Evolutionary conservation across 805 yeast species (phyloP).

Genomic region (Candida methanosorbosa): DNA sequence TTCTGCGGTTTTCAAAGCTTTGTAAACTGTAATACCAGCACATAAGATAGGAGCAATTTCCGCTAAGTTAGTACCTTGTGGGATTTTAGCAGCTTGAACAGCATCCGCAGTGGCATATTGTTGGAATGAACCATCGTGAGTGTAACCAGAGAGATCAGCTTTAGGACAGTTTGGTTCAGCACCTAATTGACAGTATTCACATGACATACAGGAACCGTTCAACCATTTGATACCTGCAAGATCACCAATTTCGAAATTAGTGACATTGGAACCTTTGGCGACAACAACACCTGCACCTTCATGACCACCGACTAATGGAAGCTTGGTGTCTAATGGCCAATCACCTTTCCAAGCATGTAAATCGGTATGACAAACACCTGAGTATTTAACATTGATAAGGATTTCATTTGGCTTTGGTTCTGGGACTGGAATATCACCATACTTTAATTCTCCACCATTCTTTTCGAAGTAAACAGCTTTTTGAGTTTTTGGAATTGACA

Average conservation of each 20-base stretch:
- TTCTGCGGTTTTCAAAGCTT: conserved; percentile 76
- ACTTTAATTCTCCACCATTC: conserved; percentile 53
- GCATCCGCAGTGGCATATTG: conserved; percentile 88
- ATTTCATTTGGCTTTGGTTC: conserved; percentile 69
- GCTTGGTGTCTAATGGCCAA: conserved; percentile 73
- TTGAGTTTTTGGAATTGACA: conserved; percentile 52
- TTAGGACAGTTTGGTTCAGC: conserved; percentile 64
- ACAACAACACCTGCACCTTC: conserved; percentile 88
- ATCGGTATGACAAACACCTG: conserved; percentile 94
- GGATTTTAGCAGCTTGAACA: conserved; percentile 75
- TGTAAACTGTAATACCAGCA: conserved; percentile 89
- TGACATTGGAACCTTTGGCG: conserved; percentile 62
- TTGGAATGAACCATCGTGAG: conserved; percentile 88
- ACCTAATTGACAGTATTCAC: conserved; percentile 65
- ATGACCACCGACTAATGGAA: conserved; percentile 81
- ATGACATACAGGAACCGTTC: conserved; percentile 65
- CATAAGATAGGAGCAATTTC: conserved; percentile 75
- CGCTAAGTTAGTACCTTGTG: conserved; percentile 67
- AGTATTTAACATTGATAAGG: conserved; percentile 72
- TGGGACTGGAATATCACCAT: conserved; percentile 76
- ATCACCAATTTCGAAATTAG: conserved; percentile 70
- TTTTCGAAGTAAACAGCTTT: conserved; percentile 65
- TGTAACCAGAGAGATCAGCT: conserved; percentile 77
- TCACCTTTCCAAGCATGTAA: conserved; percentile 93
- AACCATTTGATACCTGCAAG: conserved; percentile 81